A percentile compares a stretch with the other conserved stretches of the same genome.
Conservation (phyloP, 805 yeast species). For the Saccharomycopsis sp. region DNA sequence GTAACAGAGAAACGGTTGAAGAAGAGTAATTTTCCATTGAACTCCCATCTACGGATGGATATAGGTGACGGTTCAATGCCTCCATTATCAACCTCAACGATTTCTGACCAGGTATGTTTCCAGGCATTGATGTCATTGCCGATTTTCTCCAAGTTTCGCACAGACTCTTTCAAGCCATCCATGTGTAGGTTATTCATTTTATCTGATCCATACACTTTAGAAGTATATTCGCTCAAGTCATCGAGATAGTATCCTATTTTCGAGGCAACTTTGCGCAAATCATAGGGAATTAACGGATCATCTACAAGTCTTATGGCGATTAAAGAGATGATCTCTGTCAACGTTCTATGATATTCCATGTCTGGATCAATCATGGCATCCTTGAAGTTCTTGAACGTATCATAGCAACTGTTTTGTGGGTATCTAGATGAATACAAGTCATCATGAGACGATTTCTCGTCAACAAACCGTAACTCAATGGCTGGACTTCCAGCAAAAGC, state of each 20-base stretch:
- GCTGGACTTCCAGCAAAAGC: slow-evolving; percentile 63
- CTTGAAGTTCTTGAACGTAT: slow-evolving; percentile 51
- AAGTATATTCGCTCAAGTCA: slow-evolving; percentile 38
- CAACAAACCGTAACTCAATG: slow-evolving; percentile 46
- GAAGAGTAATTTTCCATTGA: slow-evolving; percentile 62
- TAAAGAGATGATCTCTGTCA: slow-evolving; percentile 50
- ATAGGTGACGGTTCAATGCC: slow-evolving; percentile 71
- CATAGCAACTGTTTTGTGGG: slow-evolving; percentile 56
- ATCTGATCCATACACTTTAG: slow-evolving; percentile 21
- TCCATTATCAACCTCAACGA: slow-evolving; percentile 39
- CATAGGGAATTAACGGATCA: slow-evolving; percentile 69
- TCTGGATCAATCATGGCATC: slow-evolving; percentile 45
- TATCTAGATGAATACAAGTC: slow-evolving; percentile 24
- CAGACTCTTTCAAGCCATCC: slow-evolving; percentile 26
- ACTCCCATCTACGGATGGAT: slow-evolving; percentile 67
- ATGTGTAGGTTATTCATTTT: slow-evolving; percentile 26
- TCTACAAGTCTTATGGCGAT: slow-evolving; percentile 59
- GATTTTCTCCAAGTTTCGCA: slow-evolving; percentile 35
- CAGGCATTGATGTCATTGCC: slow-evolving; percentile 49
- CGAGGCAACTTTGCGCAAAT: slow-evolving; percentile 41
- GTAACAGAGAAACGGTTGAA: slow-evolving; percentile 49
- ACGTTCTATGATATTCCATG: slow-evolving; percentile 47
- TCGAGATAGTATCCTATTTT: slow-evolving; percentile 38
- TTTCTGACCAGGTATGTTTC: slow-evolving; percentile 56
- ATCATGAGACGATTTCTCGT: slow-evolving; percentile 25